Conservation (phyloP, 2,329 filamentous ascomycete species). For the Trichophyton verrucosum region DNA sequence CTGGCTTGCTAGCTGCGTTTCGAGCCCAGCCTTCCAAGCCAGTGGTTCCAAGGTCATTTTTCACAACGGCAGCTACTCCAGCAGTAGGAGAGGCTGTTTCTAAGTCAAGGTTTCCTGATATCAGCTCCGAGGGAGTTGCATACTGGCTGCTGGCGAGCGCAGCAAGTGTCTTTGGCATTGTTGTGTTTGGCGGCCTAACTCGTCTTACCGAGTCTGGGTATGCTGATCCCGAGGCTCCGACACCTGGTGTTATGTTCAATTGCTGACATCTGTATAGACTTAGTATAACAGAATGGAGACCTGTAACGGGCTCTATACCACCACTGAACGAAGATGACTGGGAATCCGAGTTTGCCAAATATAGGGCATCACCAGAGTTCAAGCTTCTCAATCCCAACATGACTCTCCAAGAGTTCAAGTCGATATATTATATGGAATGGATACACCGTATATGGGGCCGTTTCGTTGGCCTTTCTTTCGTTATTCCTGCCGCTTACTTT, state of each 20-base stretch:
- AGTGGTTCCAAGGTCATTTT: constrained; percentile 6
- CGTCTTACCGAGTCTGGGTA: constrained; percentile 93
- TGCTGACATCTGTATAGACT: constrained; percentile 44
- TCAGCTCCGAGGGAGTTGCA: constrained; percentile 63
- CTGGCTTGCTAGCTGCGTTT: constrained; percentile 18
- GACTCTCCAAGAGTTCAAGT: constrained; percentile 87
- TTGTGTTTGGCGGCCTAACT: constrained; percentile 87
- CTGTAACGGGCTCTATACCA: constrained; percentile 82
- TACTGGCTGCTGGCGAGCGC: constrained; percentile 91
- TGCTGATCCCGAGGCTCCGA: background rate
- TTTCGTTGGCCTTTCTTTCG: constrained; percentile 78
- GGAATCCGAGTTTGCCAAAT: constrained; percentile 87
- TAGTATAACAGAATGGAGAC: constrained; percentile 97
- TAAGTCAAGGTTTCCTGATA: constrained; percentile 42
- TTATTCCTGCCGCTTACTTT: constrained; percentile 80
- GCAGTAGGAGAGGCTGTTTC: constrained; percentile 16
- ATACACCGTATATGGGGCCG: constrained; percentile 88
- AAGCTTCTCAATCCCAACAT: constrained; percentile 84
- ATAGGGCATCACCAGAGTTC: constrained; percentile 86
- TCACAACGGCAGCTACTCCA: constrained; percentile 6
- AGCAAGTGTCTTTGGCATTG: constrained; percentile 89
- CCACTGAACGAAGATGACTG: constrained; percentile 69
- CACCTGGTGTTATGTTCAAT: background rate
- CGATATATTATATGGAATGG: constrained; percentile 99
- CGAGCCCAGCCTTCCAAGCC: constrained; percentile 5